Conservation (phyloP, 73 alveolate genomes). For the Paramecium sonneborni region DNA sequence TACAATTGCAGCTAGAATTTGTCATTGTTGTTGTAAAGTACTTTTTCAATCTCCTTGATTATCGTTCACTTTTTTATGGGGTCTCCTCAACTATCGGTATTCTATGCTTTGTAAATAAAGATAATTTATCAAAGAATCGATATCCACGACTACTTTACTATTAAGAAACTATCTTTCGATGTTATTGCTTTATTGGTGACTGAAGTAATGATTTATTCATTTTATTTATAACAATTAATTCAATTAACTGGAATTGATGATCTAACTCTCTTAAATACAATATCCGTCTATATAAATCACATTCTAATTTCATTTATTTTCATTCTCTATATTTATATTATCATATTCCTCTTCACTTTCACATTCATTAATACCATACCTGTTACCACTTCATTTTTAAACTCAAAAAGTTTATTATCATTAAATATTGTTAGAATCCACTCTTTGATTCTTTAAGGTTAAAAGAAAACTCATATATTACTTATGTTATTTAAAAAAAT, state of each 20-base stretch:
- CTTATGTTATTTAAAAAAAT: too few relatives aligned
- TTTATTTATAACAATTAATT: neutral
- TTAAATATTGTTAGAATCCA: too few relatives aligned
- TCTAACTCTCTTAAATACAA: neutral
- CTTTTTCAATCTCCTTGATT: neutral
- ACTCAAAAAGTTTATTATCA: too few relatives aligned
- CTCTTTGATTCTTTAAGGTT: too few relatives aligned
- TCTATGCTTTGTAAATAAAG: neutral
- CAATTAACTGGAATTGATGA: neutral
- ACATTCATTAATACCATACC: too few relatives aligned
- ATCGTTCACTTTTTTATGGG: slow-evolving; percentile 14
- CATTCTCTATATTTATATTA: neutral
- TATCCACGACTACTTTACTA: neutral
- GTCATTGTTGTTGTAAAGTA: neutral
- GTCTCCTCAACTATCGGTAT: neutral
- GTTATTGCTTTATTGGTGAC: neutral
- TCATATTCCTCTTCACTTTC: neutral
- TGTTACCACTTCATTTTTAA: too few relatives aligned
- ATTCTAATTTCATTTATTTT: neutral
- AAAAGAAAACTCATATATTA: too few relatives aligned
- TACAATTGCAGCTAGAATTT: neutral
- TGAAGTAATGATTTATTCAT: neutral
- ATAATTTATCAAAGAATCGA: neutral
- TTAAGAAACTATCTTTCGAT: neutral
- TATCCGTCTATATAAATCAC: neutral